Percentiles rank a stretch among this genome's conserved stretches.
phyloP scores from a whole-genome alignment of 805 yeast genomes.

The Wickerhamiella hasegawae region DNA sequence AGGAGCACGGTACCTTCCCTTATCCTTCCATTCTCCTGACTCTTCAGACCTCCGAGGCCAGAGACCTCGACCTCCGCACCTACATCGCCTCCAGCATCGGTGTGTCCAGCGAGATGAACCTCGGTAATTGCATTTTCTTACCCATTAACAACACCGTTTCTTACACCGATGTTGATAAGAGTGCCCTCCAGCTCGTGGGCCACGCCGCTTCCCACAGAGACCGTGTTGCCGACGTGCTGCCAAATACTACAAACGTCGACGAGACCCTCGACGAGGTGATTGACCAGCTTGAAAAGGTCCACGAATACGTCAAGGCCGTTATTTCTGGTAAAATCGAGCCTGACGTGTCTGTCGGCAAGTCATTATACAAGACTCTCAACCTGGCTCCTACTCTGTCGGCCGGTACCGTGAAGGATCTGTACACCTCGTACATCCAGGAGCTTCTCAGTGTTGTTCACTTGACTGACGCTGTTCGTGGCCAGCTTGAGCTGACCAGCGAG shows the following conservation, averaged over 20 bases:
- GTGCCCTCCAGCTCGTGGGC: conserved; percentile 21
- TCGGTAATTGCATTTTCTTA: conserved; percentile 45
- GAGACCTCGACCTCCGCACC: conserved; percentile 43
- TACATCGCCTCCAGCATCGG: conserved; percentile 69
- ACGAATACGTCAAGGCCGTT: conserved; percentile 20
- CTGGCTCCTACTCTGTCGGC: conserved; percentile 26
- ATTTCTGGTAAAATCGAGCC: conserved; percentile 12
- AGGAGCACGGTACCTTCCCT: conserved; percentile 53
- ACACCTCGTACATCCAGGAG: conserved; percentile 63
- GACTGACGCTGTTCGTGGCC: conserved; percentile 72
- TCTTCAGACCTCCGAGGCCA: conserved; percentile 38
- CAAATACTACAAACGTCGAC: conserved; percentile 21
- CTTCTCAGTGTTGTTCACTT: conserved; percentile 67
- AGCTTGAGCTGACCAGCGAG: conserved; percentile 62
- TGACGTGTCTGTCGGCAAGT: conserved; percentile 41
- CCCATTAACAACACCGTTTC: conserved; percentile 55
- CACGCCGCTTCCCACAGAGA: conserved; percentile 20
- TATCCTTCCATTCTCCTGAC: conserved; percentile 69
- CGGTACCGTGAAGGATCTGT: conserved; percentile 39
- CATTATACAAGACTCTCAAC: conserved; percentile 33
- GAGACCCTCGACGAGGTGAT: conserved; percentile 23
- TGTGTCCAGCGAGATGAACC: conserved; percentile 23
- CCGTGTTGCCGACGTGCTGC: conserved; percentile 19
- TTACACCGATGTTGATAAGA: conserved; percentile 38
- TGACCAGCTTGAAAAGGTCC: conserved; percentile 25